Evolutionary conservation across 176 grass and related monocot species (phyloP).

Genomic region (Metroxylon sagu): DNA sequence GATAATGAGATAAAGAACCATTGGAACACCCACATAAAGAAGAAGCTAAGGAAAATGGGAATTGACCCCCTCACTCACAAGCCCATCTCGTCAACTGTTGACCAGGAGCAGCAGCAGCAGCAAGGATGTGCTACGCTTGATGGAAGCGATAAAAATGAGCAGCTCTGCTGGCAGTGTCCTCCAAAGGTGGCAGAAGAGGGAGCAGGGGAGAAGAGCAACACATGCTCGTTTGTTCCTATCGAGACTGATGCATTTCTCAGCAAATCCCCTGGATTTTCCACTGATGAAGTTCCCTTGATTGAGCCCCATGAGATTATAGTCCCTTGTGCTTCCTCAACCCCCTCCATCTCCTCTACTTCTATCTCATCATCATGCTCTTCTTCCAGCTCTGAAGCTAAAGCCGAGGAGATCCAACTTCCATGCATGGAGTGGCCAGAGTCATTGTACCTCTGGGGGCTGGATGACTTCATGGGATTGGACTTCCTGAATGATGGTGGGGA

Average conservation of each 20-base stretch:
- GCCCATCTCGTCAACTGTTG: not conserved
- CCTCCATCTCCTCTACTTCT: not conserved
- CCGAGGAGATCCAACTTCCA: not conserved
- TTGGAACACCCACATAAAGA: conserved; percentile 17
- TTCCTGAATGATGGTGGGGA: conserved; percentile 17
- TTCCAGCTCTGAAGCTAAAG: conserved; percentile 16
- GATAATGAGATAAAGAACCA: conserved; percentile 15
- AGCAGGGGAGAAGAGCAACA: not conserved
- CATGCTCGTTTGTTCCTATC: not conserved
- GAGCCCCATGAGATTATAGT: conserved; percentile 6
- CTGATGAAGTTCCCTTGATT: conserved; percentile 17
- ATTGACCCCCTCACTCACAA: conserved; percentile 2
- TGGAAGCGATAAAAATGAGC: not conserved
- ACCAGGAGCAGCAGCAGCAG: conserved; percentile 2
- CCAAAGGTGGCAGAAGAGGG: not conserved
- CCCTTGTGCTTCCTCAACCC: not conserved
- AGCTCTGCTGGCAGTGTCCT: not conserved
- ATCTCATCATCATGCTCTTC: conserved; percentile 50
- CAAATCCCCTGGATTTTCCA: conserved; percentile 3
- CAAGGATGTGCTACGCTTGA: not conserved
- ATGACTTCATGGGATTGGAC: conserved; percentile 40
- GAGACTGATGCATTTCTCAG: not conserved
- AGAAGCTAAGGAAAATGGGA: conserved; percentile 13
- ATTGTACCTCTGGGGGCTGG: conserved; percentile 20
- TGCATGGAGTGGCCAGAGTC: conserved; percentile 3